A percentile compares a stretch with the other conserved stretches of the same genome.
Conservation (phyloP, 257 asterid species). For the Primulina huaijiensis region DNA sequence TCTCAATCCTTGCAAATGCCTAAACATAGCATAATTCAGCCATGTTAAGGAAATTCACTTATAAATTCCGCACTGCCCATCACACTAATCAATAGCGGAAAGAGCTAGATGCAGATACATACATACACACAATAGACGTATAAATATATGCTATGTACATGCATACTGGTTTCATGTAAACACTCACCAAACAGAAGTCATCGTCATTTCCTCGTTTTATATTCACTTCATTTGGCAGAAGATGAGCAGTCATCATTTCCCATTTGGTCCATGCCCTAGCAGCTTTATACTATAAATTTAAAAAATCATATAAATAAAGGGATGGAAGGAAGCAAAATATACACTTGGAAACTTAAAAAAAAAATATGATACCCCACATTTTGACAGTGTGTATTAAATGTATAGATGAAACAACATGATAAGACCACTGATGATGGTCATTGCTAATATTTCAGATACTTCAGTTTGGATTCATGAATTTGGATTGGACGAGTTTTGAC, state of each 20-base stretch:
- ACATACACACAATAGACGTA: background rate
- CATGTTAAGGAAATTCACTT: constrained; percentile 7
- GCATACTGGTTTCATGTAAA: constrained; percentile 5
- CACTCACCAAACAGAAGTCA: constrained; percentile 86
- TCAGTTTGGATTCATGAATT: background rate
- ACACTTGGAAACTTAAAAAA: background rate
- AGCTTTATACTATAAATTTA: constrained; percentile 68
- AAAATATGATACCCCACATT: background rate
- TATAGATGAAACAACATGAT: background rate
- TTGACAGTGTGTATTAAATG: no score
- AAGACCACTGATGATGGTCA: background rate
- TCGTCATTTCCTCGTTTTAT: constrained; percentile 77
- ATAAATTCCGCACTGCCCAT: background rate
- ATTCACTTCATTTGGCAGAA: constrained; percentile 69
- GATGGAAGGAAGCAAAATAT: constrained; percentile 7
- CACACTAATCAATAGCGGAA: constrained; percentile 17
- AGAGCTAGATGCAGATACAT: constrained; percentile 4
- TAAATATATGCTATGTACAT: background rate
- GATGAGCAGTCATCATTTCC: constrained; percentile 98
- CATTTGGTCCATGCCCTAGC: constrained; percentile 97
- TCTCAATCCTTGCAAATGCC: constrained; percentile 99
- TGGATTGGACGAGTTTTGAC: background rate
- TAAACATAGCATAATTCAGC: constrained; percentile 30
- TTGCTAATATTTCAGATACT: background rate
- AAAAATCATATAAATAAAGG: constrained; percentile 25